Conservation (phyloP, 2,329 filamentous ascomycete genomes). For the Nectriaceae sp. region DNA sequence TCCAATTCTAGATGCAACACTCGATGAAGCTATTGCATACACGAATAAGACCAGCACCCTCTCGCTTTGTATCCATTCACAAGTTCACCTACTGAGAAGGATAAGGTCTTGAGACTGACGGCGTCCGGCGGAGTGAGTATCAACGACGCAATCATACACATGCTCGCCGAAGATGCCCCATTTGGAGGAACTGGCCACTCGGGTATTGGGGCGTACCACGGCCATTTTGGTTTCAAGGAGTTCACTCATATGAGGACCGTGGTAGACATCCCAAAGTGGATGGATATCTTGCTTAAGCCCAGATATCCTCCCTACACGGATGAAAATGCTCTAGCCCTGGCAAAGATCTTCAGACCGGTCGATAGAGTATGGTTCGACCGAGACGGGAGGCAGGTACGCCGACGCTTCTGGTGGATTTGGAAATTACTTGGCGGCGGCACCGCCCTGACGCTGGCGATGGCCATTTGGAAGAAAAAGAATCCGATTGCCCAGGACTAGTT, state of each 20-base stretch:
- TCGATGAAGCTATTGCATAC: constrained; percentile 8
- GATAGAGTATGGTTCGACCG: too few species aligned
- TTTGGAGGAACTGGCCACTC: constrained; percentile 50
- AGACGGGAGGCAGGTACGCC: too few species aligned
- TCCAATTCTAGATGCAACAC: constrained; percentile 5
- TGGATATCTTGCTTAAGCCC: constrained; percentile 15
- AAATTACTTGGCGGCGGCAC: too few species aligned
- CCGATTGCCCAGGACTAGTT: too few species aligned
- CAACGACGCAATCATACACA: constrained; percentile 45
- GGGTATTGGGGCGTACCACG: constrained; percentile 46
- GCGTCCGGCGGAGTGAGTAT: constrained; percentile 47
- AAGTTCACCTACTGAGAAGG: not conserved
- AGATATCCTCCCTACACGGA: not conserved
- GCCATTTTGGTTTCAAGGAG: constrained; percentile 40
- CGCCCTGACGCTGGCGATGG: too few species aligned
- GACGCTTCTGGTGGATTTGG: too few species aligned
- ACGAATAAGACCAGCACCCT: too few species aligned
- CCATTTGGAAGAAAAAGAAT: too few species aligned
- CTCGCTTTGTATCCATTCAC: constrained; percentile 12
- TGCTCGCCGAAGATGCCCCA: constrained; percentile 38
- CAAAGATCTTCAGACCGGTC: too few species aligned
- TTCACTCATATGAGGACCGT: constrained; percentile 34
- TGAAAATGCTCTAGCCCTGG: too few species aligned
- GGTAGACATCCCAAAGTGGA: constrained; percentile 28
- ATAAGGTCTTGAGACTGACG: constrained; percentile 24